A percentile compares a stretch with the other conserved stretches of the same genome.
Conservation (phyloP, 2,329 filamentous ascomycete genomes). For the Pseudocercospora fuligena region DNA sequence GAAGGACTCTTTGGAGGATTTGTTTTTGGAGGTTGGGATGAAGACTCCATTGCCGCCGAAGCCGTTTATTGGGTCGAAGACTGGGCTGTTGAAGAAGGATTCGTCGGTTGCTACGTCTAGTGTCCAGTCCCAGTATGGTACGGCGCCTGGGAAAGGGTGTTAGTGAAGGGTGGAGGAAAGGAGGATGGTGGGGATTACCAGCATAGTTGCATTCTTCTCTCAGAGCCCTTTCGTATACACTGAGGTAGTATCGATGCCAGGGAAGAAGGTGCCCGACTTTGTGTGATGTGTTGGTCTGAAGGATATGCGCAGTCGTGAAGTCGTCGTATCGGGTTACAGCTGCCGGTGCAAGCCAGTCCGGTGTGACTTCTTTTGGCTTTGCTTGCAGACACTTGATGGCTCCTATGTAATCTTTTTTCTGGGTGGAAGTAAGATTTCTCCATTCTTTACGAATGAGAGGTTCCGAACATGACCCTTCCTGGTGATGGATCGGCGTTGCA, state of each 20-base stretch:
- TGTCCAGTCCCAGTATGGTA: constrained; percentile 7
- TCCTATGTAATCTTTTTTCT: background rate
- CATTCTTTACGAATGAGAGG: background rate
- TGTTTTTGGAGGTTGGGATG: constrained; percentile 4
- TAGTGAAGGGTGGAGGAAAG: background rate
- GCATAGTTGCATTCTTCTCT: constrained; percentile 28
- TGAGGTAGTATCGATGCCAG: constrained; percentile 15
- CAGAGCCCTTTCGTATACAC: constrained; percentile 34
- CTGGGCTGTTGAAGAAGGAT: background rate
- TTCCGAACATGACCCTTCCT: background rate
- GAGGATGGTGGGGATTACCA: background rate
- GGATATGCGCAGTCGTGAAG: background rate
- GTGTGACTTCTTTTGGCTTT: background rate
- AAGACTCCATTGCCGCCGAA: constrained; percentile 1
- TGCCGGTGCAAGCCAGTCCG: background rate
- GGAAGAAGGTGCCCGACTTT: constrained; percentile 10
- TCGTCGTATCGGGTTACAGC: background rate
- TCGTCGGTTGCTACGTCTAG: background rate
- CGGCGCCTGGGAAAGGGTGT: background rate
- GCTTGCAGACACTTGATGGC: background rate
- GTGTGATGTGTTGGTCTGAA: background rate
- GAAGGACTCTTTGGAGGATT: background rate
- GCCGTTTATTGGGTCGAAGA: background rate
- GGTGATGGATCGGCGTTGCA: background rate
- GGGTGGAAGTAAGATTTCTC: background rate